Base-by-base conservation (phyloP, 2,329 filamentous ascomycete species). In the Colletotrichum chlorophyti region DNA sequence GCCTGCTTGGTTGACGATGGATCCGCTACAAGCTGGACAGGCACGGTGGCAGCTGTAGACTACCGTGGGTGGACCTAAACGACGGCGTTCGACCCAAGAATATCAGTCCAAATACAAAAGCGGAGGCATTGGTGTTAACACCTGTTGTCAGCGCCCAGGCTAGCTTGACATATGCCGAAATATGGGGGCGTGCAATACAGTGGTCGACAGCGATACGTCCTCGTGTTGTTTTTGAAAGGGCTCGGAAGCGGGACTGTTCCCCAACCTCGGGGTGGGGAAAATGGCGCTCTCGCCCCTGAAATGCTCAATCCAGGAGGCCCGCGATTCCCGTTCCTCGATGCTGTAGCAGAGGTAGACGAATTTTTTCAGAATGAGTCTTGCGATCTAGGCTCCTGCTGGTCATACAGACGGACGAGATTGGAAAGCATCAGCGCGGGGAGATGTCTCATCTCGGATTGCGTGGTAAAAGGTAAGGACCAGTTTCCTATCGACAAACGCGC, bases 71-170 rank as follows among this genome's bases (percentile, higher is more conserved):
- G n/a, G 43, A 34, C 19, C n/a, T 12, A 31, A 47, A 34, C 5
- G 43, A 21, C 19, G 43, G 43, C 12, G 43, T 35, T 4, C 43
- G 43, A 19, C 43, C 43, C 3, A 31, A 47, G 15, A 47, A 47
- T 8, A 35, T 31, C 11, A 35, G 21, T 11, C 43, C 43, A 6
- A 24, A 47, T 3, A 10, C 21, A 14, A 47, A 17, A 31, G 43
- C 29, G 14, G 5, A 19, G 31, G 43, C 19, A 14, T 47, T 47
- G 29, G 43, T 26, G 21, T 47, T 34, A 8, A 35, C 19, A 11
- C 19, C 24, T n/a, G 43, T 17, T 10, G 43, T 47, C 27, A 47
- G 31, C 29, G 43, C 43, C 43, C 43, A 47, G 19, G 43, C 43
- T 7, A 26, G 14, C 43, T 47, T 31, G n/a, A 47, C 17, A 14